Evolutionary conservation across 2,329 filamentous ascomycete species (phyloP).

Genomic region (Bimuria novae-zelandiae): DNA sequence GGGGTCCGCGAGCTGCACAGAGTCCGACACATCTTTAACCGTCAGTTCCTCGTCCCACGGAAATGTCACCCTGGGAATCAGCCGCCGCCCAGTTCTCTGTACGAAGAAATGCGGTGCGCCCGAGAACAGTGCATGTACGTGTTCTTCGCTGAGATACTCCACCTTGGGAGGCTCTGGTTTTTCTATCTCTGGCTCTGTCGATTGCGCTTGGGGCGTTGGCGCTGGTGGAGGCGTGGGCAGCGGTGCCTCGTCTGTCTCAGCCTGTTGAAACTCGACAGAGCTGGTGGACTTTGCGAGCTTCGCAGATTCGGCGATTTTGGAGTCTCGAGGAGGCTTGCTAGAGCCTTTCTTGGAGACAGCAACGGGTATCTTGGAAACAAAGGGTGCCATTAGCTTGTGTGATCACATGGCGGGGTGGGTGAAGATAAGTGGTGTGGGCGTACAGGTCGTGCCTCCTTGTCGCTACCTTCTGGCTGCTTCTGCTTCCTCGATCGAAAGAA

Average conservation of each 20-base stretch:
- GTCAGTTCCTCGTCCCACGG: conserved; percentile 66
- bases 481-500: conserved; percentile 39
- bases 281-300: conserved; percentile 15
- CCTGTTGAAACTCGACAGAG: conserved; percentile 11
- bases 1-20: conserved; percentile 33
- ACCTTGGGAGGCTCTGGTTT: conserved; percentile 3
- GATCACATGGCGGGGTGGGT: conserved; percentile 3
- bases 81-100: conserved; percentile 63
- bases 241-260: conserved; percentile 13
- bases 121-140: conserved; percentile 73
- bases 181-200: not conserved
- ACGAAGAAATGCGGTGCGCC: conserved; percentile 75
- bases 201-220: conserved; percentile 1
- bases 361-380: conserved; percentile 22
- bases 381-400: conserved; percentile 24
- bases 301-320: conserved; percentile 20
- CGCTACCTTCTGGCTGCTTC: conserved; percentile 22
- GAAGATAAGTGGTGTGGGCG: conserved; percentile 13
- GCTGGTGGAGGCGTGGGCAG: conserved; percentile 20
- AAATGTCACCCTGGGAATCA: conserved; percentile 67
- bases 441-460: conserved; percentile 25
- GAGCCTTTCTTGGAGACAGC: conserved; percentile 13
- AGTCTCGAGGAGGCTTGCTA: conserved; percentile 17
- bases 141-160: conserved; percentile 50
- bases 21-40: conserved; percentile 67